A percentile compares a stretch with the other conserved stretches of the same genome.
Evolutionary conservation across 345 rosid genomes (phyloP).

Genomic region (Draba incana): DNA sequence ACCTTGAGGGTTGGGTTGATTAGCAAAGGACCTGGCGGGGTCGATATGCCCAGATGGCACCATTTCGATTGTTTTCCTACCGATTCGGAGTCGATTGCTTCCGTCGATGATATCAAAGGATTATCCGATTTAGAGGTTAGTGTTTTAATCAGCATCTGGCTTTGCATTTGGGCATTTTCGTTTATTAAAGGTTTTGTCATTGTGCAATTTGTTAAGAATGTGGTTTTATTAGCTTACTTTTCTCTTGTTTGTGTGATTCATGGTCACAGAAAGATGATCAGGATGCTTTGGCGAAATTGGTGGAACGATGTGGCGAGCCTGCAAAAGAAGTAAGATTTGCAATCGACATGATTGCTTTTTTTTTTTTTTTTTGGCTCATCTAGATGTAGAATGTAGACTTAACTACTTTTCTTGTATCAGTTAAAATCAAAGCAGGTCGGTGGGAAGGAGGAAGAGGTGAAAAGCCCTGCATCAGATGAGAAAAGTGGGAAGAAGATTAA

Average conservation of each 20-base stretch:
- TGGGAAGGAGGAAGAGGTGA: conserved; percentile 24
- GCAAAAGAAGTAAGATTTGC: conserved; percentile 31
- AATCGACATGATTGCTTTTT: background rate
- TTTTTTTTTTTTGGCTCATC: background rate
- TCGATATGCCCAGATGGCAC: conserved; percentile 79
- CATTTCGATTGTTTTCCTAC: conserved; percentile 68
- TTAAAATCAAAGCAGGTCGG: conserved; percentile 2
- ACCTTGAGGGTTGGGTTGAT: conserved; percentile 63
- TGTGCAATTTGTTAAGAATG: too few species aligned
- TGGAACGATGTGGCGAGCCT: conserved; percentile 34
- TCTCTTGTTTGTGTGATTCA: background rate
- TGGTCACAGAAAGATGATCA: conserved; percentile 40
- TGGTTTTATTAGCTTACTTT: background rate
- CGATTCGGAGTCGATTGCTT: conserved; percentile 41
- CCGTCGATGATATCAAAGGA: conserved; percentile 56
- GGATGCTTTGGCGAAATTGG: conserved; percentile 39
- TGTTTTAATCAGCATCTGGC: background rate
- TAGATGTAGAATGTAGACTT: conserved; percentile 1
- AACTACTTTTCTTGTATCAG: conserved; percentile 7
- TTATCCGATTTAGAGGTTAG: conserved; percentile 58
- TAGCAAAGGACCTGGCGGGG: conserved; percentile 64
- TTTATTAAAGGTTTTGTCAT: background rate
- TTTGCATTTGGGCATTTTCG: background rate
- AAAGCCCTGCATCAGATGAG: conserved; percentile 15
- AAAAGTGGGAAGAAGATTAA: conserved; percentile 15